Base-by-base conservation (phyloP, 768 basidiomycete species). In the Kwoniella bestiolae region DNA sequence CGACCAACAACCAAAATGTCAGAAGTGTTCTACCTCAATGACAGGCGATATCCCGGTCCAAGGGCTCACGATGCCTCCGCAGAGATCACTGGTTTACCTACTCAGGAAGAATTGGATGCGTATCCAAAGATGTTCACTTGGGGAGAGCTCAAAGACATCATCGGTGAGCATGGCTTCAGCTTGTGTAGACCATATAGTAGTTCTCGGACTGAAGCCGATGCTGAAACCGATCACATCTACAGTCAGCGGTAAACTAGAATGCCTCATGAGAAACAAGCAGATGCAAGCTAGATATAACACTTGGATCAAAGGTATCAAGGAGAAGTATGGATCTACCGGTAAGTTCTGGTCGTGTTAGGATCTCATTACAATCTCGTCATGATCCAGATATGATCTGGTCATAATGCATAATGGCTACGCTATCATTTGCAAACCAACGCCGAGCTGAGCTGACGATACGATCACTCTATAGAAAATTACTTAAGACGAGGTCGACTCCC, bases 91-190 rank as follows among this genome's bases (percentile, higher is more conserved):
- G 79, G 79, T 11, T 38, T 80, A 11, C 79, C 79, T 1, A 79
- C 73, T 1, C 74, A 80, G 45, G 72, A 62, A 5, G 78, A 80
- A 55, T 67, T 80, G 0, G 79, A 78, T 56, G 73, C 75, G 11
- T 75, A 75, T 35, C 76, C 76, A 14, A 55, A 74, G 25, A 69
- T 78, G 71, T 79, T 75, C 60, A 78, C 75, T 3, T 80, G 78
- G 78, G 79, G 78, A 11, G 68, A 76, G 26, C 53, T 79, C 34
- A 76, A 78, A 60, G 69, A 61, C 44, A 73, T 78, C 38, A 57
- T 76, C 32, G 45, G 67, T 69, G 62, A 71, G 63, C 62, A n/a
- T 12, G 4, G 11, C 3, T 5, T 57, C 35, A 28, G 11, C 16
- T 28, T 3, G 12, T 52, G 25, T 1, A 5, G 12, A 32, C 25